These are phyloP conservation scores for Vigna mungo DNA, from an alignment of 306 rosid species.

Conservation along the genomic window DNA sequence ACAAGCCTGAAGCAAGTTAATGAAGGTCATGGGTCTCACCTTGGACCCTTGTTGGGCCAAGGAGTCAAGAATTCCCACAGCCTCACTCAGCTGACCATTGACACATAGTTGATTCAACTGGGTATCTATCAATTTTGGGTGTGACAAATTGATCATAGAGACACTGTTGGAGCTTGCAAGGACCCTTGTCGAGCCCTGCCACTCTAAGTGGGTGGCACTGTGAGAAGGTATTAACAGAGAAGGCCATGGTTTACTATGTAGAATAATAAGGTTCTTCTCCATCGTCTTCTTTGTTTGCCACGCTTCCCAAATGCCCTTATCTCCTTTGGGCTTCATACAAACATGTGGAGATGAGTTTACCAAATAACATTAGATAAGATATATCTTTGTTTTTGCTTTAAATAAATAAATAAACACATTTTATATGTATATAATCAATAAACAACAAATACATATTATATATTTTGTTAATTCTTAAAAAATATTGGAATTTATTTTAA, in stretches of 20 bases:
- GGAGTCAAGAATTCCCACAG: slow-evolving; percentile 64
- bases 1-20: slow-evolving; percentile 76
- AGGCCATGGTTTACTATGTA: slow-evolving; percentile 57
- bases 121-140: slow-evolving; percentile 48
- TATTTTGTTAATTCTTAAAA: no score
- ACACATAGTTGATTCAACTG: slow-evolving; percentile 64
- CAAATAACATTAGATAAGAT: neutral
- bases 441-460: no score
- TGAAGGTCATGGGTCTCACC: slow-evolving; percentile 62
- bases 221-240: slow-evolving; percentile 47
- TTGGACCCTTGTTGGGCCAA: slow-evolving; percentile 66
- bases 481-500: no score
- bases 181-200: slow-evolving; percentile 48
- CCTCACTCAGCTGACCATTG: slow-evolving; percentile 67
- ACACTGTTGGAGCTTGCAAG: slow-evolving; percentile 40
- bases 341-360: neutral
- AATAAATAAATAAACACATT: no score
- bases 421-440: no score
- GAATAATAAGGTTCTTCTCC: slow-evolving; percentile 59
- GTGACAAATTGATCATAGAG: slow-evolving; percentile 45
- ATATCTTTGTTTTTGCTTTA: no score
- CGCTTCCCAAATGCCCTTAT: neutral
- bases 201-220: slow-evolving; percentile 47
- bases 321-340: neutral
- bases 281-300: neutral